A percentile compares a stretch with the other conserved stretches of the same genome.
Evolutionary conservation across 345 rosid species (phyloP).

Genomic region (Boechera retrofracta): DNA sequence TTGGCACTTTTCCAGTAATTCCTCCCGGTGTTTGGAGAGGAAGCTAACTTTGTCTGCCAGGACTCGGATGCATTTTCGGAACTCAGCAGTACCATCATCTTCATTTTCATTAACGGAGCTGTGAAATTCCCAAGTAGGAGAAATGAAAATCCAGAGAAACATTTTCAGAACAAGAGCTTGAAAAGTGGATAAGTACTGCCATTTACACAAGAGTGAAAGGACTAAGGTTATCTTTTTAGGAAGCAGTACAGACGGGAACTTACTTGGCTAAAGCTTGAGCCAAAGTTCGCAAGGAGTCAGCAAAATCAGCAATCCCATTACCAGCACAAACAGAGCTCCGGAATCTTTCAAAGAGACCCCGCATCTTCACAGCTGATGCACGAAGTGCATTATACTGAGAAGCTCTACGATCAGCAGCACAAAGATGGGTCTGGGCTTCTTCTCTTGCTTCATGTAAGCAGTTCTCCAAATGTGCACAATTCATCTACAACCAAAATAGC

Average conservation of each 20-base stretch:
- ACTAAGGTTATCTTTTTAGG: conserved; percentile 4
- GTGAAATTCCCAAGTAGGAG: conserved; percentile 44
- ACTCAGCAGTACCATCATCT: conserved; percentile 75
- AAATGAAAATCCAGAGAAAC: conserved; percentile 29
- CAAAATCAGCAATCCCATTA: conserved; percentile 74
- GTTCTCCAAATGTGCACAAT: conserved; percentile 96
- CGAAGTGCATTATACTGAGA: conserved; percentile 80
- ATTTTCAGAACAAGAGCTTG: conserved; percentile 26
- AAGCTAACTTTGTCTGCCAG: conserved; percentile 82
- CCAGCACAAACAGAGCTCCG: conserved; percentile 64
- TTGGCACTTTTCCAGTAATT: conserved; percentile 73
- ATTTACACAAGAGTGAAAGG: neutral
- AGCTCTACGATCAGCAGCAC: conserved; percentile 91
- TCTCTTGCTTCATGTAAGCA: conserved; percentile 98
- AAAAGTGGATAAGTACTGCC: conserved; percentile 6
- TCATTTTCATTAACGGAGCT: conserved; percentile 74
- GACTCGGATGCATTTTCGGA: conserved; percentile 70
- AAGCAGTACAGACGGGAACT: conserved; percentile 44
- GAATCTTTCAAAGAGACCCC: conserved; percentile 82
- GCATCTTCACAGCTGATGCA: conserved; percentile 89
- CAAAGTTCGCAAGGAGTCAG: conserved; percentile 73
- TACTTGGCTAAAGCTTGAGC: conserved; percentile 95
- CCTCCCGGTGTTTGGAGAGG: conserved; percentile 76
- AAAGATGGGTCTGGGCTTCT: conserved; percentile 96
- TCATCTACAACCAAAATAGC: conserved; percentile 68